Evolutionary conservation across 345 rosid genomes (phyloP).

Genomic region (Ricinus communis): DNA sequence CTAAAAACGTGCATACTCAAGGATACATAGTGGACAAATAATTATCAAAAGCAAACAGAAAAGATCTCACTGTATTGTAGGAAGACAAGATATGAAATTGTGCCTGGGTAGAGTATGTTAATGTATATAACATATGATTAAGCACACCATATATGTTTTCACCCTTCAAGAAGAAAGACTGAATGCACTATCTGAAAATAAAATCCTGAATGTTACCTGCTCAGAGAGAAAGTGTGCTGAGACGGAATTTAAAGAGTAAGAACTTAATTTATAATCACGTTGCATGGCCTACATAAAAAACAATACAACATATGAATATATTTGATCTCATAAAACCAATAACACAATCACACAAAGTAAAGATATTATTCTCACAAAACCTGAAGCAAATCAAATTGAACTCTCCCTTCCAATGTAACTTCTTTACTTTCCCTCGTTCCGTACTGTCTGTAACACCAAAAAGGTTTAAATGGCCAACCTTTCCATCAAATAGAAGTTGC

Average conservation of each 20-base stretch:
- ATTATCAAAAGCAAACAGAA: neutral
- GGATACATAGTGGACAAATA: neutral
- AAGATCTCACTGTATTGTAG: neutral
- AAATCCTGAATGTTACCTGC: constrained; percentile 54
- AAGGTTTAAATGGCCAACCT: constrained; percentile 25
- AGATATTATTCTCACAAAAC: constrained; percentile 39
- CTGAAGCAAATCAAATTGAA: constrained; percentile 97
- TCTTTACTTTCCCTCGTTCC: constrained; percentile 98
- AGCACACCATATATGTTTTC: neutral
- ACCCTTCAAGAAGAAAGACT: neutral
- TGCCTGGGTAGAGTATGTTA: no score
- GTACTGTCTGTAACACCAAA: constrained; percentile 57
- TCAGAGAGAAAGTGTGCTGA: constrained; percentile 97
- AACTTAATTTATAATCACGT: constrained; percentile 90
- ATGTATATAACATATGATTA: neutral
- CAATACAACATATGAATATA: constrained; percentile 14
- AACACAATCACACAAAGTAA: neutral
- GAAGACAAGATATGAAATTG: neutral
- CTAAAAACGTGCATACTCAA: neutral
- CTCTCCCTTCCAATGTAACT: constrained; percentile 91
- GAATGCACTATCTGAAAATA: neutral
- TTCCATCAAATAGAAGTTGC: neutral
- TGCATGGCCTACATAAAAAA: constrained; percentile 60
- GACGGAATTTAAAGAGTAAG: constrained; percentile 92
- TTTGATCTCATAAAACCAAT: constrained; percentile 11